Evolutionary conservation across 2,329 filamentous ascomycete species (phyloP).

Genomic region (Beauveria varroae): DNA sequence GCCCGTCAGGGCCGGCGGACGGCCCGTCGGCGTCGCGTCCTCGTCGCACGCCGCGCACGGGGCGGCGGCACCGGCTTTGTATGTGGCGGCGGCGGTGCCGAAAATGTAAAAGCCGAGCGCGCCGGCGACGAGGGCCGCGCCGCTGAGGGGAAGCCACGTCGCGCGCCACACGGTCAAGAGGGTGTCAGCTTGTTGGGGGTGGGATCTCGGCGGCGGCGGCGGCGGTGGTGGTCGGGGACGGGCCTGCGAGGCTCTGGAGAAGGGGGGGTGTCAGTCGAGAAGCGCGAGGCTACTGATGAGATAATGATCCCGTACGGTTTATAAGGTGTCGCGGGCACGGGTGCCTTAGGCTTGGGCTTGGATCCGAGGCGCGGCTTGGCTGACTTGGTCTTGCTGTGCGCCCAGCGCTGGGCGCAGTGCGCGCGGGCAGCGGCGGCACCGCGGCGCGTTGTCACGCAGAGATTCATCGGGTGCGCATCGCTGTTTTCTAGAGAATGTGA

Average conservation of each 20-base stretch:
- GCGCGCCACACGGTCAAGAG: constrained; percentile 29
- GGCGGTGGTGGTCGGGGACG: neutral
- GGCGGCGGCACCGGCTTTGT: constrained; percentile 17
- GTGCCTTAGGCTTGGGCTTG: constrained; percentile 17
- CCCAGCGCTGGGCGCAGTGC: constrained; percentile 22
- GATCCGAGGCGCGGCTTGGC: constrained; percentile 16
- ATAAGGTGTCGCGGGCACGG: constrained; percentile 18
- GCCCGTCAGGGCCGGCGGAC: constrained; percentile 37
- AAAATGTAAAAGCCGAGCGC: constrained; percentile 41
- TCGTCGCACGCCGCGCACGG: constrained; percentile 16
- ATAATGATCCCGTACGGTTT: constrained; percentile 21
- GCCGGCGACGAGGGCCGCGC: constrained; percentile 37
- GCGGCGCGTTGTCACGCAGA: constrained; percentile 19
- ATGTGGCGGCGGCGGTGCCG: constrained; percentile 29
- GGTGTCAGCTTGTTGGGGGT: constrained; percentile 22
- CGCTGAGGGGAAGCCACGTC: constrained; percentile 38
- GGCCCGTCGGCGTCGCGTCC: constrained; percentile 34
- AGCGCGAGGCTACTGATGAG: too few species aligned
- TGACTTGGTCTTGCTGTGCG: constrained; percentile 9
- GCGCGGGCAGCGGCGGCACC: constrained; percentile 16
- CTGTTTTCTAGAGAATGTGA: neutral
- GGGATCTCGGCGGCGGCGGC: constrained; percentile 3
- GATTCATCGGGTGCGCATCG: constrained; percentile 23
- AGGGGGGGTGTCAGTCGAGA: neutral
- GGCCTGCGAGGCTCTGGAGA: neutral